Evolutionary conservation across 1,139 yeast species (phyloP), one percentile per base, ranked within the genome.

Genomic region (Chernovozyma sophiae-reginae): DNA sequence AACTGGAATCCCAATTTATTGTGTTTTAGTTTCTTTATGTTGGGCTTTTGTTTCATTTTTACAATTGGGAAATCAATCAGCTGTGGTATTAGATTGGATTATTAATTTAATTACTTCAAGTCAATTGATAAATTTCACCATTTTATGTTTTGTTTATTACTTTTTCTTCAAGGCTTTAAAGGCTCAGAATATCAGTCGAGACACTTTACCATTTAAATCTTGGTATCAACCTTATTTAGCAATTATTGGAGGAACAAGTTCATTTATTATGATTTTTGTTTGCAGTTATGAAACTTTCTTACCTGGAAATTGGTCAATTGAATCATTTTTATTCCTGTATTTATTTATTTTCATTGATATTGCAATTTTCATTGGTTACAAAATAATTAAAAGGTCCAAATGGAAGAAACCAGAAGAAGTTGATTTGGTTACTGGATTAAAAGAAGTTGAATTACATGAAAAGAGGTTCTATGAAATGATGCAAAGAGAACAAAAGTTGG

Each of bases 261-360:
- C 74, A 2, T 52, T 60, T 16, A 51, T 58, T 8, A 81, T 85
- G 86, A 71, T 77, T 28, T 72, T 81, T 43, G 58, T 81, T 19
- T 72, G 79, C 41, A 89, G 92, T 7, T 86, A 82, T 56, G 62
- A 74, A 4, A 83, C 79, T 0, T 86, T 86, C 50, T 55, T 79
- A 40, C 77, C 77, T 4, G 86, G 84, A 2, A 52, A 60, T 34
- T 86, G 94, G 94, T 60, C 62, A 35, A 54, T 69, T 15, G 61
- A 79, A 42, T 68, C 78, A 12, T 86, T 85, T 50, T 56, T 85
- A 40, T 82, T 83, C 52, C 72, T 75, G 43, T 85, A 84, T 52
- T 58, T 85, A 45, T 77, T 83, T 78, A 68, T 84, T 19, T 82
- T 82, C 42, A 62, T 84, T 33, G 79, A 80, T 49, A 55, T 81